Evolutionary conservation across 23 red algal genomes (phyloP).

Genomic region (Gracilaria gracilis): DNA sequence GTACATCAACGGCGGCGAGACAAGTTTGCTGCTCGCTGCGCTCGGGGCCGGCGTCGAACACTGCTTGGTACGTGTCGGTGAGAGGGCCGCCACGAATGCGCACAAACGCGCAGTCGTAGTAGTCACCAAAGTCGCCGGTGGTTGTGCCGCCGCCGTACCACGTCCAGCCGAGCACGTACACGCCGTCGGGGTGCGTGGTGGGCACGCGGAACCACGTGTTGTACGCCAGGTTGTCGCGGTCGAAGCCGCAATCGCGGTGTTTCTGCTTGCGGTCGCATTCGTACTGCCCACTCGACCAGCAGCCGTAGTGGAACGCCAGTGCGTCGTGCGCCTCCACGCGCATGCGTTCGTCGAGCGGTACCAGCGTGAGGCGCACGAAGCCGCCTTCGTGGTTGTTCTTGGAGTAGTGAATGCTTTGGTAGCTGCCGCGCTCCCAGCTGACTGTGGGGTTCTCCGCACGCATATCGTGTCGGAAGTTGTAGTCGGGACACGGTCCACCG

Average conservation of each 20-base stretch:
- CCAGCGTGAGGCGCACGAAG: conserved; percentile 54
- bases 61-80: neutral
- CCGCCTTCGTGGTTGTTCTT: conserved; percentile 62
- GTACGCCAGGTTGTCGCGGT: conserved; percentile 30
- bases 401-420: neutral
- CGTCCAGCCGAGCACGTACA: conserved; percentile 61
- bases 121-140: conserved; percentile 43
- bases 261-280: neutral
- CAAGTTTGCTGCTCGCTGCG: neutral
- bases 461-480: conserved; percentile 36
- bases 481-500: conserved; percentile 62
- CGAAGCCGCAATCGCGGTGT: conserved; percentile 54
- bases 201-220: conserved; percentile 20
- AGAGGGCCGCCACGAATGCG: conserved; percentile 36
- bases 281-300: neutral
- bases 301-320: conserved; percentile 52
- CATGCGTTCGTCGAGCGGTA: conserved; percentile 24
- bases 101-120: conserved; percentile 57
- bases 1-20: conserved; percentile 13
- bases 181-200: conserved; percentile 51
- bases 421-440: conserved; percentile 18
- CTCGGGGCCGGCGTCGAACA: conserved; percentile 2
- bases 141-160: conserved; percentile 63
- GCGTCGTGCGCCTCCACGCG: conserved; percentile 21
- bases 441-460: conserved; percentile 38